phyloP scores from a whole-genome alignment of 306 rosid genomes.

The Quercus cerris region DNA sequence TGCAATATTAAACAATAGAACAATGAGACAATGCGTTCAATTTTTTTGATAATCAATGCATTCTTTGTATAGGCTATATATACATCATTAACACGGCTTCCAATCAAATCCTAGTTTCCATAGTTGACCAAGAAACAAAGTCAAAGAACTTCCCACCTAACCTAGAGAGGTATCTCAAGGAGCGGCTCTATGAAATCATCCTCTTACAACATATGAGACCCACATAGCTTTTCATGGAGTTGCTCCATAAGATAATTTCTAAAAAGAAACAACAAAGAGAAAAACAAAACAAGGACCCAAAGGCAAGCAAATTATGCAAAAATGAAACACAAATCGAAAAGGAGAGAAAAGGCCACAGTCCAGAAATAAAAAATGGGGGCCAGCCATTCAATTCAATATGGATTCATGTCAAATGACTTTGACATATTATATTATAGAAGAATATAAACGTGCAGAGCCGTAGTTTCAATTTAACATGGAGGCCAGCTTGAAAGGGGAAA shows the following conservation, averaged over 20 bases:
- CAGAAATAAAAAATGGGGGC: neutral
- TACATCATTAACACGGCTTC: too few species aligned
- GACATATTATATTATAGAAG: neutral
- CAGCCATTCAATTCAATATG: neutral
- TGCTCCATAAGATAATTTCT: neutral
- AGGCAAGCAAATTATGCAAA: neutral
- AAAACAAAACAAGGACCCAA: neutral
- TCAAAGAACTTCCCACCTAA: neutral
- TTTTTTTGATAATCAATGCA: too few species aligned
- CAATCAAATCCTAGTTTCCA: too few species aligned
- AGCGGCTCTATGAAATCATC: too few species aligned
- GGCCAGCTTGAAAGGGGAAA: neutral
- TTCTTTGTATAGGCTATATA: too few species aligned
- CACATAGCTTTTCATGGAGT: too few species aligned
- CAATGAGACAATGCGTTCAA: neutral
- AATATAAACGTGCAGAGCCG: neutral
- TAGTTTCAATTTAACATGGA: neutral
- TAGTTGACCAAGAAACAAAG: neutral
- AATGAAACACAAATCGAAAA: neutral
- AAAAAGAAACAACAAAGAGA: neutral
- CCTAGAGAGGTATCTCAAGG: too few species aligned
- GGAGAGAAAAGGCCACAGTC: neutral
- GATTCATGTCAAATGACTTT: neutral
- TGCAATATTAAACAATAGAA: slow-evolving; percentile 33
- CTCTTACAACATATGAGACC: too few species aligned